phyloP scores from a whole-genome alignment of 148 eudicot species.

The Cornus controversa region DNA sequence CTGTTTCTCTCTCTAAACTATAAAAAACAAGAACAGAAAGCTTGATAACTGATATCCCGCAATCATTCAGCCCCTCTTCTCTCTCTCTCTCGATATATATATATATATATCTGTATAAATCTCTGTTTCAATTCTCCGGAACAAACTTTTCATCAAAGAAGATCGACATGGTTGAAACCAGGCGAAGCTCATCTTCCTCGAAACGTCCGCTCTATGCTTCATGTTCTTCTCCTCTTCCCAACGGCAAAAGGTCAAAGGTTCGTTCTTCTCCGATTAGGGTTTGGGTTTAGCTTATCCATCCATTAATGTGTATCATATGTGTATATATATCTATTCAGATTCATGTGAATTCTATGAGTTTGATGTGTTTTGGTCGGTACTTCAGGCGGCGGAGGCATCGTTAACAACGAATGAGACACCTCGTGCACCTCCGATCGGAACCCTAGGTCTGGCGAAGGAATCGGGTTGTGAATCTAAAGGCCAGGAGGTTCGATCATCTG shows the following conservation, averaged over 20 bases:
- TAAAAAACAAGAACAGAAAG: constrained; percentile 4
- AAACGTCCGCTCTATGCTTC: constrained; percentile 60
- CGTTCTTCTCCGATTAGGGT: background rate
- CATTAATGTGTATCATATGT: background rate
- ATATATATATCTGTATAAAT: background rate
- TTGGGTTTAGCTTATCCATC: constrained; percentile 5
- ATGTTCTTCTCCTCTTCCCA: constrained; percentile 43
- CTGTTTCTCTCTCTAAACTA: background rate
- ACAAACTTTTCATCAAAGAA: constrained; percentile 30
- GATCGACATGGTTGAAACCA: constrained; percentile 67
- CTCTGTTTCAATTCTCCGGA: background rate
- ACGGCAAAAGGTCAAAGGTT: constrained; percentile 75
- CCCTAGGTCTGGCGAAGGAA: constrained; percentile 31
- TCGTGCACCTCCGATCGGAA: constrained; percentile 30
- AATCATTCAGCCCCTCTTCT: constrained; percentile 3
- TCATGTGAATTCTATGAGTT: constrained; percentile 10
- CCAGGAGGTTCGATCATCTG: constrained; percentile 65
- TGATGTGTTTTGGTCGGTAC: constrained; percentile 13
- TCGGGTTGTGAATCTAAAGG: constrained; percentile 33
- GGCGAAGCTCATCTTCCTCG: constrained; percentile 74
- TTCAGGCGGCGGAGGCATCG: constrained; percentile 61
- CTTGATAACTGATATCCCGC: constrained; percentile 18
- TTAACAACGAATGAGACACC: constrained; percentile 56
- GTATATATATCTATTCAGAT: background rate
- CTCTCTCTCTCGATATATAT: background rate